phyloP scores from a whole-genome alignment of 176 grass and related monocot genomes.

The Triticum dicoccoides region DNA sequence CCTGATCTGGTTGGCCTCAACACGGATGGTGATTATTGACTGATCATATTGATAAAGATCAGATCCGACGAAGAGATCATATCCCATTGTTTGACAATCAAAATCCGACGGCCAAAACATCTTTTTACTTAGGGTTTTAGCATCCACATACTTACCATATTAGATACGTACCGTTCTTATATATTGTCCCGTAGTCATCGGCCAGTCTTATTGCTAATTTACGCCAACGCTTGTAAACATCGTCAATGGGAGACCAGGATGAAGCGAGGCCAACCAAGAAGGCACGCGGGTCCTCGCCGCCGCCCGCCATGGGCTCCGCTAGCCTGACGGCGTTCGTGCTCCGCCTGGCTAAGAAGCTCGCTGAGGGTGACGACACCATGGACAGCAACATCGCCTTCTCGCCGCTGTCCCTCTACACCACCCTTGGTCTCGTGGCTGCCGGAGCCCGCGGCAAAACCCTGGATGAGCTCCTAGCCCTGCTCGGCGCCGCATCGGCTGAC shows the following conservation, averaged over 20 bases:
- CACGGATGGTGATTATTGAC: no score
- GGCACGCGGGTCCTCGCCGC: neutral
- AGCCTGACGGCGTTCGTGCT: neutral
- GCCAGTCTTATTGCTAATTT: neutral
- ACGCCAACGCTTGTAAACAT: no score
- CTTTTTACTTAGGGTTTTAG: neutral
- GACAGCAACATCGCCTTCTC: constrained; percentile 37
- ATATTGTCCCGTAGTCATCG: no score
- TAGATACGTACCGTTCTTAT: no score
- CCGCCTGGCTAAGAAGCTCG: neutral
- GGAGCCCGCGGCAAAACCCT: neutral
- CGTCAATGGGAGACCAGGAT: neutral
- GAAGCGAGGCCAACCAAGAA: neutral
- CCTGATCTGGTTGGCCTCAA: no score
- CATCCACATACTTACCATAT: no score
- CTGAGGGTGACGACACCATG: neutral
- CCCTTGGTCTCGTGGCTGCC: neutral
- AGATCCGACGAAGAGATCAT: neutral
- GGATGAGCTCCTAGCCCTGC: constrained; percentile 10
- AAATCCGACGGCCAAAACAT: neutral
- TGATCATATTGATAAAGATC: no score
- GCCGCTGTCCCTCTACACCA: constrained; percentile 29
- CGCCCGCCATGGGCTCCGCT: neutral
- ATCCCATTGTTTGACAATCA: neutral
- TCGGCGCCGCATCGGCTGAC: neutral